phyloP scores from a whole-genome alignment of 345 rosid species.

The Angophora floribunda region DNA sequence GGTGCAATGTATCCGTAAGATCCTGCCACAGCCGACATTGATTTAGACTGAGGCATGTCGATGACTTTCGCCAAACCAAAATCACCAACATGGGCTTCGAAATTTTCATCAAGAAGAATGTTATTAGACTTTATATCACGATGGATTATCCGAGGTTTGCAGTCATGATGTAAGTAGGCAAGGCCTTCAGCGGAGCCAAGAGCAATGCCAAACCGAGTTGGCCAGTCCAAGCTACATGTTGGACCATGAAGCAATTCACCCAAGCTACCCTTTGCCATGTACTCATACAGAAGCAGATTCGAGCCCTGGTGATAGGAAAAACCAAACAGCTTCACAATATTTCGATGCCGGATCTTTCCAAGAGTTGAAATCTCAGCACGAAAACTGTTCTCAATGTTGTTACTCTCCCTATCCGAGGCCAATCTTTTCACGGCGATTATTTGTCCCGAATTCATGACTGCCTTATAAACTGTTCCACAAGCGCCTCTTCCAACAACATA shows the following conservation, averaged over 20 bases:
- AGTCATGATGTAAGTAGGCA: conserved; percentile 88
- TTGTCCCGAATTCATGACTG: conserved; percentile 62
- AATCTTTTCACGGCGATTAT: conserved; percentile 74
- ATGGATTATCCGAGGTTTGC: conserved; percentile 89
- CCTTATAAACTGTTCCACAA: conserved; percentile 90
- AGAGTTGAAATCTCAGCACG: conserved; percentile 81
- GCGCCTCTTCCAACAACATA: conserved; percentile 89
- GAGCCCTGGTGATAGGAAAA: conserved; percentile 86
- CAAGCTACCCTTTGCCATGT: conserved; percentile 76
- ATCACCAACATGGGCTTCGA: conserved; percentile 97
- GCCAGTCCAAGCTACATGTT: conserved; percentile 61
- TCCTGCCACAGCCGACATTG: conserved; percentile 96
- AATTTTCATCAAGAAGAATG: conserved; percentile 79
- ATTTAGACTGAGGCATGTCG: conserved; percentile 91
- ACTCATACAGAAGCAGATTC: conserved; percentile 83
- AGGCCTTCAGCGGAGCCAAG: conserved; percentile 98
- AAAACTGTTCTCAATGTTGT: conserved; percentile 73
- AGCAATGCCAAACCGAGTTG: conserved; percentile 69
- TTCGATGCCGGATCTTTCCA: conserved; percentile 90
- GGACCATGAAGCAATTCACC: conserved; percentile 82
- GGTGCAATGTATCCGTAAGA: conserved; percentile 99
- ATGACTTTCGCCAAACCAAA: conserved; percentile 96
- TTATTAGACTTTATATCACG: conserved; percentile 94
- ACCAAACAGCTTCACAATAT: conserved; percentile 88
- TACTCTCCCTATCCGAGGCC: conserved; percentile 78